Evolutionary conservation across 2,329 filamentous ascomycete species (phyloP), one percentile per base, ranked within the genome.

Genomic region (Hypoxylon sp.): DNA sequence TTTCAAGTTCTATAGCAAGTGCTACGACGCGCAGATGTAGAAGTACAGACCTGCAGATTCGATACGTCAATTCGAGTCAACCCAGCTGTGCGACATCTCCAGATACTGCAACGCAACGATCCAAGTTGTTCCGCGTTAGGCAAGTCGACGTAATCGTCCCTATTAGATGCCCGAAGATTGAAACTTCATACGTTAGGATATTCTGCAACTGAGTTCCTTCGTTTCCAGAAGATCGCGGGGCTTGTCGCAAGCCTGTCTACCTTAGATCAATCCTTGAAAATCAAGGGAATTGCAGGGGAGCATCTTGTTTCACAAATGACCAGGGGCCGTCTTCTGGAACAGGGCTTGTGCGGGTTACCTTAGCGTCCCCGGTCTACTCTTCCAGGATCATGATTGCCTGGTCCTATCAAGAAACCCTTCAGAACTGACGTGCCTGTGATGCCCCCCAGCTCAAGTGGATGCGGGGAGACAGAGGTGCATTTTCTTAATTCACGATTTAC

Each of bases 261-360:
- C 50, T 60, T 58, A 70, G 78, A 80, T 78, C 79, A 79, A 80
- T 81, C 79, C 80, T 75, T 51, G 76, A 72, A 72, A 67, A 67
- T 71, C 72, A 72, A 77, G 77, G 82, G 80, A 82, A 82, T 83
- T 82, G 74, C 83, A 86, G 81, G 84, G 83, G 81, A 79, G 72
- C 63, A 74, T 80, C 76, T 78, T 83, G 85, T 87, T 87, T 87
- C 85, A 86, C 82, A 80, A 84, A 75, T 75, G 79, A 78, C 80
- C 78, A 77, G 82, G 81, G 71, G 69, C 70, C 71, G 72, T 75
- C 75, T 75, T 77, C 77, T 79, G 79, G 77, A 77, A 79, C 79
- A 80, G 76, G 75, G 73, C 73, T 74, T 74, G 71, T 70, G 71
- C 74, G 74, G 72, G 68, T 59, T 73, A 54, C 66, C 60, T 73